These are phyloP conservation scores for Gymnopilus junonius DNA, from an alignment of 768 basidiomycete genomes.

Conservation along the genomic window DNA sequence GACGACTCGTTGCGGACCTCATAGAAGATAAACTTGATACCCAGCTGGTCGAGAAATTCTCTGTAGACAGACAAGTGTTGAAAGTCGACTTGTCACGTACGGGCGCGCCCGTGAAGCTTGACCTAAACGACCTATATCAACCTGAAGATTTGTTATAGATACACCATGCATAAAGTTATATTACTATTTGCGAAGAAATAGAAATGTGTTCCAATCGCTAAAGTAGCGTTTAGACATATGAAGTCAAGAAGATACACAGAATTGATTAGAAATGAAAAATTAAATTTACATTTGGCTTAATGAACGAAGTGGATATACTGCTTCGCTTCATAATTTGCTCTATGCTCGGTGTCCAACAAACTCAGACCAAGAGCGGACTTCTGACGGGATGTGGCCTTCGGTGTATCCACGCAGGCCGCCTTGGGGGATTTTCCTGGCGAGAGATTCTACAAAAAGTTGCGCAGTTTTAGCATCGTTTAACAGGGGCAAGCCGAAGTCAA, in stretches of 20 bases:
- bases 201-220: background rate
- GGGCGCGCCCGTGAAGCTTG: conserved; percentile 41
- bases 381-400: conserved; percentile 88
- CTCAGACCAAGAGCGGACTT: conserved; percentile 92
- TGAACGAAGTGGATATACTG: background rate
- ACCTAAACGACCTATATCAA: conserved; percentile 53
- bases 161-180: background rate
- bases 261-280: background rate
- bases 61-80: conserved; percentile 51
- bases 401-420: conserved; percentile 79
- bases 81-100: conserved; percentile 38
- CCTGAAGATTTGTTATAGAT: conserved; percentile 43
- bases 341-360: conserved; percentile 78
- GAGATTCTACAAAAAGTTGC: conserved; percentile 86
- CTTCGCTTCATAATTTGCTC: conserved; percentile 14
- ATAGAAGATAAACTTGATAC: conserved; percentile 67
- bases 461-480: conserved; percentile 92
- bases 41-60: conserved; percentile 60
- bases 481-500: conserved; percentile 93
- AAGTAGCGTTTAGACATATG: background rate
- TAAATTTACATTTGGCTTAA: background rate
- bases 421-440: conserved; percentile 82
- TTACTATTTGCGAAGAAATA: background rate
- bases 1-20: conserved; percentile 73
- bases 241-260: background rate